phyloP scores from a whole-genome alignment of 2,329 filamentous ascomycete genomes.

The Helotiales sp. region DNA sequence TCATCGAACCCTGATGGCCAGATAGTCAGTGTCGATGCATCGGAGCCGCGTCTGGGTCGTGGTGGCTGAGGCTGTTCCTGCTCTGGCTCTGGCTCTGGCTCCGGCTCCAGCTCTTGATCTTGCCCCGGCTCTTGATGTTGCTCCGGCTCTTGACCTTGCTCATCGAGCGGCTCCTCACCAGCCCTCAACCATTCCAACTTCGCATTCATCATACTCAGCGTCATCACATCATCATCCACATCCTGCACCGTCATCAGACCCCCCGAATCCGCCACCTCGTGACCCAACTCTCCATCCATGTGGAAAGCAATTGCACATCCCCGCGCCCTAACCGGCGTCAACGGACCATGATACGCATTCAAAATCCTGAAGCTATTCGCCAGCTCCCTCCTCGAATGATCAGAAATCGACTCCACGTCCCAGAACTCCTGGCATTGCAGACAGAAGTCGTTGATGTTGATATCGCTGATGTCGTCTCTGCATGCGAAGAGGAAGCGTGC shows the following conservation, averaged over 20 bases:
- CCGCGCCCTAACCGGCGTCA: neutral
- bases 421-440: neutral
- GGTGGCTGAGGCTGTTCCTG: neutral
- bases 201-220: neutral
- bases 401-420: neutral
- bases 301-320: neutral
- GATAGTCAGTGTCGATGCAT: neutral
- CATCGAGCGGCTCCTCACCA: neutral
- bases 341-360: conserved; percentile 1
- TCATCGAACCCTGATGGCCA: neutral
- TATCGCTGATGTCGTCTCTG: neutral
- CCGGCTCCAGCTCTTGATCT: neutral
- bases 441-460: conserved; percentile 9
- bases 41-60: neutral
- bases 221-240: neutral
- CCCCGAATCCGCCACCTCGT: neutral
- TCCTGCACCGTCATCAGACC: neutral
- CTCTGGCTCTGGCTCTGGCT: neutral
- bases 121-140: neutral
- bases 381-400: neutral
- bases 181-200: neutral
- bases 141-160: neutral
- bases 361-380: neutral
- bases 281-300: neutral
- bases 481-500: neutral